Conservation (phyloP, 73 alveolate genomes). For the Effrenium voratum region DNA sequence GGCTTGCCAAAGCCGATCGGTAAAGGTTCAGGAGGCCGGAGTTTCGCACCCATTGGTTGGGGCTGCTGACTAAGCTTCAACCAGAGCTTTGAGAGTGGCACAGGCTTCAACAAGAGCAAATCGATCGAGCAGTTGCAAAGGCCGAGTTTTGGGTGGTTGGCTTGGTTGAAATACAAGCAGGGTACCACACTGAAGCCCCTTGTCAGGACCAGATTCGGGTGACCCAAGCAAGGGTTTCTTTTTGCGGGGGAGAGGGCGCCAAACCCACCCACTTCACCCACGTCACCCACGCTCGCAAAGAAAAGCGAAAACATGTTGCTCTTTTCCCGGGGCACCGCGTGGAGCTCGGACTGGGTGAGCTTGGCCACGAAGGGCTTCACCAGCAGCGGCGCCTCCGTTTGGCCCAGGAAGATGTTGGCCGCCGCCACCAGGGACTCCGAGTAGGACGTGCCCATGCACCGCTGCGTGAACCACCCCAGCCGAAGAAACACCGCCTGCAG, state of each 20-base stretch:
- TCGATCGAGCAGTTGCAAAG: too few species aligned
- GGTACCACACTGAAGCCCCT: too few species aligned
- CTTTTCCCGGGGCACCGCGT: neutral
- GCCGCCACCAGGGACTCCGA: slow-evolving; percentile 56
- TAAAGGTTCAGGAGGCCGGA: too few species aligned
- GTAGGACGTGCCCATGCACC: slow-evolving; percentile 36
- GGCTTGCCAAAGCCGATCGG: too few species aligned
- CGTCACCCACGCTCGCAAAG: too few species aligned
- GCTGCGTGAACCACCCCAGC: slow-evolving; percentile 41
- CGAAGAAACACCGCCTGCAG: slow-evolving; percentile 22
- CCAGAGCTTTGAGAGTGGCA: too few species aligned
- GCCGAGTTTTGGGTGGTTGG: neutral
- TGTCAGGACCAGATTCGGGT: neutral
- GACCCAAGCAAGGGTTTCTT: neutral
- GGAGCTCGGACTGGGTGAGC: slow-evolving; percentile 66
- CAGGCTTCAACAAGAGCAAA: too few species aligned
- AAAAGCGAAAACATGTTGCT: too few species aligned
- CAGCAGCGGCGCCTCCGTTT: slow-evolving; percentile 71
- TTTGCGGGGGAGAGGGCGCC: too few species aligned
- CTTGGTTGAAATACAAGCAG: neutral
- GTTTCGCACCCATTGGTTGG: too few species aligned
- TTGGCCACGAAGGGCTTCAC: slow-evolving; percentile 62
- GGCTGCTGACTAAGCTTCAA: too few species aligned
- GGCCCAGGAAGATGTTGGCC: slow-evolving; percentile 83
- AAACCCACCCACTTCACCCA: too few species aligned